Evolutionary conservation across 164 flowering plant genomes (phyloP), one percentile per base, ranked within the genome.

Genomic region (Piper betle): DNA sequence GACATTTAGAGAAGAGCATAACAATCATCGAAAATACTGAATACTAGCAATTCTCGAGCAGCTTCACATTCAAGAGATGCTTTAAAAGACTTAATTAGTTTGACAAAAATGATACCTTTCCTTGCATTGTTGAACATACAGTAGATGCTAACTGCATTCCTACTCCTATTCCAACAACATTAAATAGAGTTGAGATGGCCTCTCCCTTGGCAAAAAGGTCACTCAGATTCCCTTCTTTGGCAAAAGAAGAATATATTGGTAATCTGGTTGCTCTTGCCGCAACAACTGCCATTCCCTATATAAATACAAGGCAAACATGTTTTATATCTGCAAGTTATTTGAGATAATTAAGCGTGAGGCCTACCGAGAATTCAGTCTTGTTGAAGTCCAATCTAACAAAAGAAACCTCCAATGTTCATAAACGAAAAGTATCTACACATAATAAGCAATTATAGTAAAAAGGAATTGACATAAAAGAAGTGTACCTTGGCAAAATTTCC

Each of bases 211-310:
- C 96, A 78, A 80, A 93, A 62, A 93, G 74, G 72, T 93, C 99
- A 74, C 96, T 93, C 3, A 93, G 91, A 73, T 93, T 93, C 65
- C 95, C 96, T 78, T 93, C 99, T 84, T 90, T 93, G 37, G 97
- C 99, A 82, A 93, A 93, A 4, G 99, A 82, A 68, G 99, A 93
- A 74, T 93, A 90, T 71, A 93, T 82, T 2, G 98, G 97, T 64
- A 93, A 73, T 64, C 98, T 75, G 52, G 98, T 93, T 20, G 98
- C 96, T 78, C 98, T 86, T 66, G 98, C 97, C 15, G 98, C 97
- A 75, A 93, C 98, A 66, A 84, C 87, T 55, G 97, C 97, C 96
- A 93, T 90, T 70, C 98, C 98, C 96, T 93, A 72, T 59, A 62
- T 74, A 55, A 39, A 39, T 18, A 59, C 38, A 41, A 64, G 39